These are phyloP conservation scores for Papilionanthe hybrid DNA, from an alignment of 116 monocot species.

Conservation along the genomic window DNA sequence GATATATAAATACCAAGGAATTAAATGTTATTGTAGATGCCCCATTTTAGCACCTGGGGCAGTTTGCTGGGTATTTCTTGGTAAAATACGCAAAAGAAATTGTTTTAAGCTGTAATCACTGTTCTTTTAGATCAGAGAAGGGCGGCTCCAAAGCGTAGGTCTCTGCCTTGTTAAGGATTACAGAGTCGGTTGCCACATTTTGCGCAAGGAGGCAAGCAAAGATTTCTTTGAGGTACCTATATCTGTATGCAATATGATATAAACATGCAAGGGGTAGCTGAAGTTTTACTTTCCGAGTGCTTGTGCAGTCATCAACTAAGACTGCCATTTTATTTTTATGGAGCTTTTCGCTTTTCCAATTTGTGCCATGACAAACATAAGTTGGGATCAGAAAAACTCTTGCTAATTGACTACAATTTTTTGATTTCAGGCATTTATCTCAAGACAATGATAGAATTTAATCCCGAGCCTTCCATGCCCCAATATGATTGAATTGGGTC, in stretches of 20 bases:
- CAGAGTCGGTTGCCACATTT: slow-evolving; percentile 63
- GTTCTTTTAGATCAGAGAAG: slow-evolving; percentile 75
- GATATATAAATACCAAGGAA: too few relatives aligned
- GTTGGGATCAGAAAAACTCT: too few relatives aligned
- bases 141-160: slow-evolving; percentile 50
- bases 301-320: too few relatives aligned
- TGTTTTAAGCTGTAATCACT: neutral
- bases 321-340: too few relatives aligned
- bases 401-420: too few relatives aligned
- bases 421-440: too few relatives aligned
- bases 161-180: slow-evolving; percentile 76
- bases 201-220: slow-evolving; percentile 66
- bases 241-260: neutral
- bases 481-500: too few relatives aligned
- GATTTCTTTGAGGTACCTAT: slow-evolving; percentile 77
- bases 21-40: too few relatives aligned
- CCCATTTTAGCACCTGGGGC: neutral
- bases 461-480: too few relatives aligned
- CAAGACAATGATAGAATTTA: too few relatives aligned
- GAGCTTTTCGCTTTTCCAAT: too few relatives aligned
- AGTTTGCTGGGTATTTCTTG: neutral
- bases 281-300: neutral
- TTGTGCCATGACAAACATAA: too few relatives aligned
- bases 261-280: neutral
- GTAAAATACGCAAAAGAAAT: neutral